These are phyloP conservation scores for Podaxis sp. DNA, from an alignment of 768 basidiomycete species.

Conservation along the genomic window DNA sequence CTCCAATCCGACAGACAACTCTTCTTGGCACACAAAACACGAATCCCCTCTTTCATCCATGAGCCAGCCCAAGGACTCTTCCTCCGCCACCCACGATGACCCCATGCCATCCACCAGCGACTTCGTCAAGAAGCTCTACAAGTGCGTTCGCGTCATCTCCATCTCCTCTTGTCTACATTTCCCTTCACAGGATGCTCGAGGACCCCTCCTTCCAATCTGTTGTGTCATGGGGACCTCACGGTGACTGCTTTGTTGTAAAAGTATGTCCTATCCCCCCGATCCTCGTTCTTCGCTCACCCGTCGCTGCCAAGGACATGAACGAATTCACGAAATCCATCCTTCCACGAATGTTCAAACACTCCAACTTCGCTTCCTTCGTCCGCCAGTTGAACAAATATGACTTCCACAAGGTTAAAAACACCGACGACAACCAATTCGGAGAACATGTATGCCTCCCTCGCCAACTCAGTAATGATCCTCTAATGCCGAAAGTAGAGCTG, in stretches of 20 bases:
- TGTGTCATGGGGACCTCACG: conserved; percentile 81
- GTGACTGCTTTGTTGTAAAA: conserved; percentile 93
- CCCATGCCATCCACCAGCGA: conserved; percentile 86
- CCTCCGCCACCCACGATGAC: conserved; percentile 47
- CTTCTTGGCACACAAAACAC: background rate
- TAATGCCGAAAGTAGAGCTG: conserved; percentile 37
- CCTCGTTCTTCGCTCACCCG: background rate
- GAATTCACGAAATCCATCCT: conserved; percentile 91
- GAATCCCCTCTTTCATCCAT: background rate
- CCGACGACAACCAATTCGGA: conserved; percentile 72
- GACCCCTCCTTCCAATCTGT: conserved; percentile 70
- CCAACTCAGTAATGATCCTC: background rate
- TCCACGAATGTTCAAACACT: conserved; percentile 93
- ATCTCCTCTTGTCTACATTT: background rate
- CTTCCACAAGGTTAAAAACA: conserved; percentile 94
- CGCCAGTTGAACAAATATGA: conserved; percentile 96
- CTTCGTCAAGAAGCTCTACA: conserved; percentile 94
- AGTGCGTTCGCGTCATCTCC: conserved; percentile 44
- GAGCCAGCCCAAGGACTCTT: conserved; percentile 7
- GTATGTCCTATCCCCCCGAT: conserved; percentile 24
- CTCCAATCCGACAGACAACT: background rate
- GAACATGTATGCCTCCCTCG: conserved; percentile 47
- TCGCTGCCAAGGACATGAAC: conserved; percentile 70
- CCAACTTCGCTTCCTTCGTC: conserved; percentile 91
- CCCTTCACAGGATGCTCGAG: conserved; percentile 74